These are phyloP conservation scores for Lonicera japonica DNA, from an alignment of 129 eudicot species.

Conservation along the genomic window DNA sequence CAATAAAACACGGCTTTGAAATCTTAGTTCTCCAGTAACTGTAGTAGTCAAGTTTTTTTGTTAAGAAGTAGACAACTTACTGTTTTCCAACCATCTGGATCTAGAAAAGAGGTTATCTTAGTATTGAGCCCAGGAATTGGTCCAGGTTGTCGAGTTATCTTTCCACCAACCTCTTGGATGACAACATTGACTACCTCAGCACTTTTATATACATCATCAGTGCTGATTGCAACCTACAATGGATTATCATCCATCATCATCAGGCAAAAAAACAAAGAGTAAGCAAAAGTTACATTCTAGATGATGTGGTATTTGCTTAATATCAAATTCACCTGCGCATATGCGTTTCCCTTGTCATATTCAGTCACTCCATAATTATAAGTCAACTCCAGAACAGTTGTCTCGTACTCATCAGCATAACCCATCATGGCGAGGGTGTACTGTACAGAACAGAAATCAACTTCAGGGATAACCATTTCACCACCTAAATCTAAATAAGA, in stretches of 20 bases:
- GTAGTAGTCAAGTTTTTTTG: too few species aligned
- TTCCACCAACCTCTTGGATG: slow-evolving; percentile 85
- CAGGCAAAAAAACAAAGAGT: background rate
- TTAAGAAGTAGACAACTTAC: slow-evolving; percentile 31
- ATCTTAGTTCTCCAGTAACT: too few species aligned
- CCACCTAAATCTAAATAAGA: background rate
- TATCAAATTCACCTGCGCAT: slow-evolving; percentile 68
- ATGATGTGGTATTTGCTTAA: background rate
- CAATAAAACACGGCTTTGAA: too few species aligned
- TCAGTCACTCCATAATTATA: slow-evolving; percentile 88
- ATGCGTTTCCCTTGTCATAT: slow-evolving; percentile 92
- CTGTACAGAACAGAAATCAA: slow-evolving; percentile 23
- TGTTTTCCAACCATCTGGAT: slow-evolving; percentile 99
- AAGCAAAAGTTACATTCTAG: background rate
- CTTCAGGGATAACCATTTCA: background rate
- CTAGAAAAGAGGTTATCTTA: slow-evolving; percentile 68
- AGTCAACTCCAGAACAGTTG: slow-evolving; percentile 79
- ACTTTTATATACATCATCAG: slow-evolving; percentile 84
- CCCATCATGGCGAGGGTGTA: slow-evolving; percentile 96
- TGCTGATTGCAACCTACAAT: slow-evolving; percentile 73
- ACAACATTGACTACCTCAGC: slow-evolving; percentile 72
- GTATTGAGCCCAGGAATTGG: slow-evolving; percentile 88
- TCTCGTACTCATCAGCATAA: slow-evolving; percentile 69
- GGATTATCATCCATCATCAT: slow-evolving; percentile 6
- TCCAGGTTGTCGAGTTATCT: slow-evolving; percentile 78